These are phyloP conservation scores for Cnidoscolus chayamansa DNA, from an alignment of 441 rosid genomes.

Conservation along the genomic window DNA sequence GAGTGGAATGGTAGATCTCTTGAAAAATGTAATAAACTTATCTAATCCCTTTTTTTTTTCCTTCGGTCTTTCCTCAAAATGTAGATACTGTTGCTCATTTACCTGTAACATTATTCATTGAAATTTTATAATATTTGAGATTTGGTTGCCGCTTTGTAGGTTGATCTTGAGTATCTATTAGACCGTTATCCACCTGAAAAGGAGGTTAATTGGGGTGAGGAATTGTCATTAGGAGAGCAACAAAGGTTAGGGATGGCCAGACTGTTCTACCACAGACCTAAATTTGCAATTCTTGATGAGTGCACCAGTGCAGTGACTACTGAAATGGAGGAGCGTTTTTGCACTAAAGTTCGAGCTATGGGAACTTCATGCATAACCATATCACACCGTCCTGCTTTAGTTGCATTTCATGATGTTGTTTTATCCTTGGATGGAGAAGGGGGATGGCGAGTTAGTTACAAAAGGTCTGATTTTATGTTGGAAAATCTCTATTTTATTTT, in stretches of 20 bases:
- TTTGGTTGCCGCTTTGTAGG: constrained; percentile 45
- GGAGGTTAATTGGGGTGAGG: constrained; percentile 99
- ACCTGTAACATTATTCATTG: constrained; percentile 4
- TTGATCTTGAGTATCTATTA: constrained; percentile 91
- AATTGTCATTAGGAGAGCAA: constrained; percentile 97
- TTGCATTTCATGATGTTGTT: constrained; percentile 96
- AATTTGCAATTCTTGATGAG: constrained; percentile 99
- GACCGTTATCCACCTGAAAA: constrained; percentile 85
- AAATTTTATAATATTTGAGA: constrained; percentile 7
- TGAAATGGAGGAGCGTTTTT: constrained; percentile 98
- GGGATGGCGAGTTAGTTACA: constrained; percentile 79
- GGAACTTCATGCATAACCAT: constrained; percentile 99
- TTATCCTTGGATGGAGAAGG: constrained; percentile 99
- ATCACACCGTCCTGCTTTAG: constrained; percentile 97
- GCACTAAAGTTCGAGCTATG: constrained; percentile 95
- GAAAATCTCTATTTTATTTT: constrained; percentile 15
- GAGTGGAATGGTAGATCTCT: constrained; percentile 83
- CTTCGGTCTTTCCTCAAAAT: constrained; percentile 5
- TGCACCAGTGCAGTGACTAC: constrained; percentile 99
- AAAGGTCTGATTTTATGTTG: constrained; percentile 53
- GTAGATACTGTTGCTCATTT: neutral
- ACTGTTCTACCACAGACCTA: constrained; percentile 95
- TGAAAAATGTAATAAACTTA: constrained; percentile 70
- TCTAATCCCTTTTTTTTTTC: constrained; percentile 13
- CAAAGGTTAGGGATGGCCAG: constrained; percentile 99